These are phyloP conservation scores for Ascoidea tarda DNA, from an alignment of 805 yeast species.

Conservation along the genomic window DNA sequence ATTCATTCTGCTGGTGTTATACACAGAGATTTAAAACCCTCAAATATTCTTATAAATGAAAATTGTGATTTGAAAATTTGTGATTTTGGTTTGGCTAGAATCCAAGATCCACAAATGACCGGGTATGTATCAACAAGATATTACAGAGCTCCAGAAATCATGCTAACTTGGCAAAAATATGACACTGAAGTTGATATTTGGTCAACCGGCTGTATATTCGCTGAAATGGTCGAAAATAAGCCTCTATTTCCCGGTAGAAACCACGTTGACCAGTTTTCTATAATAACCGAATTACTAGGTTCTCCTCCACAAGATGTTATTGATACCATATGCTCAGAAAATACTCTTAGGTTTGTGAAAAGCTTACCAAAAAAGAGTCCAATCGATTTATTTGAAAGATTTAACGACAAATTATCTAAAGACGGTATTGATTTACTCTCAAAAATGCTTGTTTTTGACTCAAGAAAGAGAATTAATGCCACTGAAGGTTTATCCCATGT, in stretches of 20 bases:
- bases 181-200: constrained; percentile 95
- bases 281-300: constrained; percentile 90
- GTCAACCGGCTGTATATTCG: constrained; percentile 95
- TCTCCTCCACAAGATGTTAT: constrained; percentile 95
- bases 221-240: constrained; percentile 95
- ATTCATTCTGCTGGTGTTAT: constrained; percentile 89
- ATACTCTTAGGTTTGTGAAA: constrained; percentile 85
- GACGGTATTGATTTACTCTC: constrained; percentile 81
- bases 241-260: constrained; percentile 97
- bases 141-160: constrained; percentile 96
- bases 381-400: constrained; percentile 73
- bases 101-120: constrained; percentile 98
- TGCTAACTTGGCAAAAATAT: constrained; percentile 97
- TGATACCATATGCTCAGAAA: constrained; percentile 90
- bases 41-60: constrained; percentile 74
- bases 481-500: constrained; percentile 83
- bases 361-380: constrained; percentile 89
- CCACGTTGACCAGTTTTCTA: constrained; percentile 95
- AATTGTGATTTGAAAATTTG: constrained; percentile 86
- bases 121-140: constrained; percentile 94
- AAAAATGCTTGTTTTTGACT: constrained; percentile 89
- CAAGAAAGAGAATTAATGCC: constrained; percentile 87
- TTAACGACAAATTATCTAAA: constrained; percentile 60
- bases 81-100: constrained; percentile 90
- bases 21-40: constrained; percentile 80